phyloP scores from a whole-genome alignment of 116 monocot genomes.

The Papilionanthe hybrid region DNA sequence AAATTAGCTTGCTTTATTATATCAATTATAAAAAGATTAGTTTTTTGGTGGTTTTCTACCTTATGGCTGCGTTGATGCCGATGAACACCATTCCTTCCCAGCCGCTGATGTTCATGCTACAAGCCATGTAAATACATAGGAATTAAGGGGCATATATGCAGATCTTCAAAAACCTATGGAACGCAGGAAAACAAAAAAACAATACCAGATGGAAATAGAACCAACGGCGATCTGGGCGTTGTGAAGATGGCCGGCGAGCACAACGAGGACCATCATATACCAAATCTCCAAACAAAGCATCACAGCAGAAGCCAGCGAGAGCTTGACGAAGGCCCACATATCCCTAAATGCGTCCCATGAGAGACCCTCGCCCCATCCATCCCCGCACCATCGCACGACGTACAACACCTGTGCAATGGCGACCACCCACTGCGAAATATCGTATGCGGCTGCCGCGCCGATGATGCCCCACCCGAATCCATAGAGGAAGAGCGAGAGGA shows the following conservation, averaged over 20 bases:
- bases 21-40: background rate
- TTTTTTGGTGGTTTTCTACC: slow-evolving; percentile 17
- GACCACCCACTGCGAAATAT: slow-evolving; percentile 40
- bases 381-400: slow-evolving; percentile 48
- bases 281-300: slow-evolving; percentile 90
- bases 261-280: slow-evolving; percentile 66
- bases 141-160: too few relatives aligned
- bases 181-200: too few relatives aligned
- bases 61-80: slow-evolving; percentile 75
- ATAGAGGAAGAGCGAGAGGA: slow-evolving; percentile 46
- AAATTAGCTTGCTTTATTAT: background rate
- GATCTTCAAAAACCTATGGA: too few relatives aligned
- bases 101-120: slow-evolving; percentile 83
- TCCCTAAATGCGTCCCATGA: slow-evolving; percentile 53
- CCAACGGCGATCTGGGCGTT: slow-evolving; percentile 68
- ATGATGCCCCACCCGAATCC: slow-evolving; percentile 49
- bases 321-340: slow-evolving; percentile 54
- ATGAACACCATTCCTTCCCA: slow-evolving; percentile 90
- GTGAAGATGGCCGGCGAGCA: slow-evolving; percentile 62
- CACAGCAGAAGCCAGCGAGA: slow-evolving; percentile 72
- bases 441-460: slow-evolving; percentile 48
- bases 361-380: slow-evolving; percentile 54
- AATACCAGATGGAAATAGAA: slow-evolving; percentile 69
- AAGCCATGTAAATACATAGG: too few relatives aligned
- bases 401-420: slow-evolving; percentile 38